phyloP scores from a whole-genome alignment of 345 rosid species.

The Euphorbia pulcherrima region DNA sequence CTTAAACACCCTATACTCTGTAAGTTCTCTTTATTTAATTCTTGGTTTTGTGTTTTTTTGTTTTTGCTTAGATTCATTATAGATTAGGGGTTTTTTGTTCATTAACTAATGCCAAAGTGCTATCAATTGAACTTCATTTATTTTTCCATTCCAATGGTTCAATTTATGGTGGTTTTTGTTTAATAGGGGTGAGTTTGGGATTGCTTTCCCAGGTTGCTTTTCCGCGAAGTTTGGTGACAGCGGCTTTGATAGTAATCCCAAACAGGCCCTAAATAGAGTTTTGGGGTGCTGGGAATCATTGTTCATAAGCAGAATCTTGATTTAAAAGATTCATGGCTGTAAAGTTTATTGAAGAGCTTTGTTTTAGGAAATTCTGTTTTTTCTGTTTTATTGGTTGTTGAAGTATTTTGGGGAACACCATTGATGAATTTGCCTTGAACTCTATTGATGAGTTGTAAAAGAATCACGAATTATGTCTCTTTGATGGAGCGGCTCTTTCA shows the following conservation, averaged over 20 bases:
- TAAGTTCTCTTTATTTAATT: slow-evolving; percentile 13
- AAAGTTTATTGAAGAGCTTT: not conserved
- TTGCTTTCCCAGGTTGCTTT: too few relatives aligned
- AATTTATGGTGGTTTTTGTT: not conserved
- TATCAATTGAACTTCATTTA: not conserved
- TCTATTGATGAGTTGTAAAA: not conserved
- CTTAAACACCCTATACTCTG: slow-evolving; percentile 63
- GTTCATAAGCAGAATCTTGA: not conserved
- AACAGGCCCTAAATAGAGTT: not conserved
- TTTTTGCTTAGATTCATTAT: slow-evolving; percentile 1
- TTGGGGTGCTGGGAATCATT: not conserved
- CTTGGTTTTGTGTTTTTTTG: not conserved
- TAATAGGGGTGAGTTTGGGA: too few relatives aligned
- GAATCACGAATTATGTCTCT: too few relatives aligned
- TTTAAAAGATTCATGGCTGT: not conserved
- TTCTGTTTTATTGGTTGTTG: not conserved
- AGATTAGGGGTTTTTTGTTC: not conserved
- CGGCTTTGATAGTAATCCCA: too few relatives aligned
- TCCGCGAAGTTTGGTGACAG: too few relatives aligned
- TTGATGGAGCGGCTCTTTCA: not conserved
- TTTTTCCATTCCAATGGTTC: not conserved
- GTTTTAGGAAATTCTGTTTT: not conserved
- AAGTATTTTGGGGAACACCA: not conserved
- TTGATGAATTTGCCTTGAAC: not conserved
- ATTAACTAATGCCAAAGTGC: not conserved